Conservation (phyloP, 2,329 filamentous ascomycete species). For the Westerdykella ornata region DNA sequence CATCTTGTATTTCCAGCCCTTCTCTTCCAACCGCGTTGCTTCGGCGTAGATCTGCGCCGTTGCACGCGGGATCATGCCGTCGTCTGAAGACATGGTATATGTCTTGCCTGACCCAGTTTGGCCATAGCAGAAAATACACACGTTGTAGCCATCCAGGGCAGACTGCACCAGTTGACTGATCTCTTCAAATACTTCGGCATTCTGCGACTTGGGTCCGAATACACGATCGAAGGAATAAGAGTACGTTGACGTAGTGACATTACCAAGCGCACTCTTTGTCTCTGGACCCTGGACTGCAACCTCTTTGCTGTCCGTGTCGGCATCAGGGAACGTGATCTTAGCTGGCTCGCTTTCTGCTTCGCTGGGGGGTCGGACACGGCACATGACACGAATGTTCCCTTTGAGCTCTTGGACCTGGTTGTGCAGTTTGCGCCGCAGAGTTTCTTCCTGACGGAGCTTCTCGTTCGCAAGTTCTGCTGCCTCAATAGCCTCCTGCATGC, state of each 20-base stretch:
- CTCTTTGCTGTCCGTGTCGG: conserved; percentile 75
- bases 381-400: conserved; percentile 98
- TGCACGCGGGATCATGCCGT: conserved; percentile 93
- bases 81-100: conserved; percentile 88
- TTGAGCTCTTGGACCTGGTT: conserved; percentile 98
- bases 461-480: conserved; percentile 64
- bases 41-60: conserved; percentile 92
- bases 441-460: conserved; percentile 87
- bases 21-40: conserved; percentile 73
- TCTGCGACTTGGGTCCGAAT: conserved; percentile 70
- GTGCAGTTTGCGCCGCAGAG: conserved; percentile 81
- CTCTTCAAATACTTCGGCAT: conserved; percentile 86
- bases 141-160: conserved; percentile 93
- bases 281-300: conserved; percentile 78
- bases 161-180: conserved; percentile 96
- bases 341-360: conserved; percentile 56
- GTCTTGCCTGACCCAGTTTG: conserved; percentile 98
- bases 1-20: conserved; percentile 92
- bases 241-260: conserved; percentile 68
- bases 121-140: conserved; percentile 97
- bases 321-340: conserved; percentile 71
- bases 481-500: conserved; percentile 69
- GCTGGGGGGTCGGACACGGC: conserved; percentile 75
- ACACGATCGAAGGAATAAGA: conserved; percentile 91
- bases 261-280: conserved; percentile 73